Evolutionary conservation across 208 protist species (phyloP).

Genomic region (Trypanosoma vivax): DNA sequence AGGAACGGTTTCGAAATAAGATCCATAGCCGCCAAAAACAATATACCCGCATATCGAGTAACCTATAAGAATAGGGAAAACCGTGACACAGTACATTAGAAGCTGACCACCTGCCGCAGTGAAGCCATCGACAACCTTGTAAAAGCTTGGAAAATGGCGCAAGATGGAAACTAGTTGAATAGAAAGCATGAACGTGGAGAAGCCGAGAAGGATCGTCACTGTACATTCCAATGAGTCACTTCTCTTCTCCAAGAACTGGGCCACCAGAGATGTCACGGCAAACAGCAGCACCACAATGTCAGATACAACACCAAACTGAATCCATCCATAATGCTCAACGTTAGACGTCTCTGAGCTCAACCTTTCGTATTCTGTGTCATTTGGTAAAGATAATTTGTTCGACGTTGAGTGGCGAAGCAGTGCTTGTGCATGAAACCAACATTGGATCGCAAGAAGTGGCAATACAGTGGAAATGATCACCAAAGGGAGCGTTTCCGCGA

Average conservation of each 20-base stretch:
- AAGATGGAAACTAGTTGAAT: constrained; percentile 40
- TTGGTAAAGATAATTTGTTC: background rate
- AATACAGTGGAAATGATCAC: constrained; percentile 20
- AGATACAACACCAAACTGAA: constrained; percentile 34
- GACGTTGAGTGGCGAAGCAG: background rate
- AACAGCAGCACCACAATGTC: constrained; percentile 33
- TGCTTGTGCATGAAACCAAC: constrained; percentile 18
- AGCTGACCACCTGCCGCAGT: constrained; percentile 33
- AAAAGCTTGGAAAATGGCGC: constrained; percentile 33
- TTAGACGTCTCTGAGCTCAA: background rate
- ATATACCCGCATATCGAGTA: constrained; percentile 43
- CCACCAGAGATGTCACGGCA: constrained; percentile 21
- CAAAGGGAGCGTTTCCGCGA: constrained; percentile 16
- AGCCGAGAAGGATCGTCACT: constrained; percentile 46
- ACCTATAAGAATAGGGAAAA: constrained; percentile 38
- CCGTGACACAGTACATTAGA: constrained; percentile 28
- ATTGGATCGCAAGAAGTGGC: constrained; percentile 13
- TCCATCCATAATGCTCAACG: constrained; percentile 22
- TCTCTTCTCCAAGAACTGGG: constrained; percentile 19
- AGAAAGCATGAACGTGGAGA: constrained; percentile 30
- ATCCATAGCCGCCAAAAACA: constrained; percentile 36
- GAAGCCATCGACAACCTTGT: constrained; percentile 41
- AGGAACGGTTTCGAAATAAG: constrained; percentile 29
- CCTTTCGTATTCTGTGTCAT: background rate
- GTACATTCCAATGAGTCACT: constrained; percentile 23